Base-by-base conservation (phyloP, 1,139 yeast genomes). In the Yamadazyma dendronema region DNA sequence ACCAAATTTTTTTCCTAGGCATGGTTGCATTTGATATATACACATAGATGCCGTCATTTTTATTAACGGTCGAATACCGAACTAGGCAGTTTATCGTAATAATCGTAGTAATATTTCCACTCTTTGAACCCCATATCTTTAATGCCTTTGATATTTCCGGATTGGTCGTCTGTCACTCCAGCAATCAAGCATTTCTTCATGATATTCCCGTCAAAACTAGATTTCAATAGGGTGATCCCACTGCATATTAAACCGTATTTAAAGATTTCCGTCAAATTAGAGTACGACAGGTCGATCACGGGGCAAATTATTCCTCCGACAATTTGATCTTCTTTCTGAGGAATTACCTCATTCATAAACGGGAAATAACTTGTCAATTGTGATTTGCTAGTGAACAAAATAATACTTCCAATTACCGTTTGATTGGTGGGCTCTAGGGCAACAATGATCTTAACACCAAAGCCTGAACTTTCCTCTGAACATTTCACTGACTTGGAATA, bases 271-370 rank as follows among this genome's bases (percentile, higher is more conserved):
- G 77, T 70, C 48, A 78, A 65, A 41, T 74, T 77, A 17, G 76
- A 67, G 53, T 77, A 79, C 42, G 69, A 67, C 15, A 78, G 78
- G 46, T 78, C 82, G 24, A 77, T 73, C 14, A 79, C 65, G 1
- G 81, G 71, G 2, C 80, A 83, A 22, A 79, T 63, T n/a, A 80
- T 61, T 1, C 79, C 82, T 8, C 83, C 83, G 16, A 76, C 63
- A 17, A 61, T 46, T 9, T 54, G 24, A 4, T 29, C 34, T 15
- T 47, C 6, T 19, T 32, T 25, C 28, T 17, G 14, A 3, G 27
- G 31, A 10, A 14, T 23, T 6, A 60, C 57, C 39, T 65, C 67
- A 36, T 66, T 72, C 32, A 71, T 62, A 50, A 78, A 76, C 11
- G 85, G 84, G 54, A 63, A 78, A 52, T 62, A 75, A 38, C 66